Evolutionary conservation across 2,329 filamentous ascomycete genomes (phyloP).

Genomic region (Fusarium incarnatum): DNA sequence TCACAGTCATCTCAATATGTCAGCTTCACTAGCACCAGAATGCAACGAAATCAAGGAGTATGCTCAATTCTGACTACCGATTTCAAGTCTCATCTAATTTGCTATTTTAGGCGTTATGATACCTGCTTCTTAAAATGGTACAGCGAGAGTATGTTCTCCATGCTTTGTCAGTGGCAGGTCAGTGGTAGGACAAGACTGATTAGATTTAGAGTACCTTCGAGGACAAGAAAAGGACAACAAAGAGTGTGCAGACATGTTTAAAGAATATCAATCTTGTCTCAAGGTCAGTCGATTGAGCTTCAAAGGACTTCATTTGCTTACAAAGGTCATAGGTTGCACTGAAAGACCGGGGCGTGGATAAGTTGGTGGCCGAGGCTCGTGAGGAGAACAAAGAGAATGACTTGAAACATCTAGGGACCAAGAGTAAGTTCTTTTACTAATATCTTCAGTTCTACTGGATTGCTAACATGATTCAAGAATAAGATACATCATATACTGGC

Average conservation of each 20-base stretch:
- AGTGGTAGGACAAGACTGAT: conserved; percentile 23
- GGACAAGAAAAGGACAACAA: conserved; percentile 83
- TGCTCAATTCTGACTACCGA: conserved; percentile 45
- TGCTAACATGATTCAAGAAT: conserved; percentile 30
- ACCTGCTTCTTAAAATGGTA: conserved; percentile 99
- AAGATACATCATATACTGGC: background rate
- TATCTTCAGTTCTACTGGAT: background rate
- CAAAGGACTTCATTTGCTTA: background rate
- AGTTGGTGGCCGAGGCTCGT: conserved; percentile 89
- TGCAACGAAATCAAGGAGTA: conserved; percentile 98
- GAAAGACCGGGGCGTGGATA: conserved; percentile 91
- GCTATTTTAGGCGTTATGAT: conserved; percentile 80
- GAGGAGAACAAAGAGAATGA: conserved; percentile 93
- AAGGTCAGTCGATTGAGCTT: conserved; percentile 63
- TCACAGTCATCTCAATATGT: conserved; percentile 68
- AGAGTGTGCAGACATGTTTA: conserved; percentile 88
- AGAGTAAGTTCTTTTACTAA: conserved; percentile 50
- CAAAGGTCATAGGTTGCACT: conserved; percentile 66
- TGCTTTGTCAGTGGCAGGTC: conserved; percentile 11
- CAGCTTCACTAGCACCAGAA: conserved; percentile 91
- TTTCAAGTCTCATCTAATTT: background rate
- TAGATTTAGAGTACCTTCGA: conserved; percentile 81
- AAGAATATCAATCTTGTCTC: conserved; percentile 88
- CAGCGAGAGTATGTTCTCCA: conserved; percentile 82
- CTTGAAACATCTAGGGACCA: conserved; percentile 59